Conservation (phyloP, 257 asterid species). For the Solanum verrucosum region DNA sequence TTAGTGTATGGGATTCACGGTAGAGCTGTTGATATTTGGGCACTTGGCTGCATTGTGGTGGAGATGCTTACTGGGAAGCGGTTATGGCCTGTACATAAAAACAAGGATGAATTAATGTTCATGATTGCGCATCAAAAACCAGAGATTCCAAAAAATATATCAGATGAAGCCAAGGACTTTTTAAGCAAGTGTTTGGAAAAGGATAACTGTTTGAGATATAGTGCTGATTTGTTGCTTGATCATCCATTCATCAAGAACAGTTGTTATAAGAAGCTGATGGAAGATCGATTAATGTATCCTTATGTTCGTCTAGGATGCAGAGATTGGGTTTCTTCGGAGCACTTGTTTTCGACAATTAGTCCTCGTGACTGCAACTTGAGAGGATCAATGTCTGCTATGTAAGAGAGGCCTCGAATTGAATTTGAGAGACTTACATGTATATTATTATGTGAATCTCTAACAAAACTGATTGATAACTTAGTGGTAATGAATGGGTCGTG, state of each 20-base stretch:
- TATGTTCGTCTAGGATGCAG: not conserved
- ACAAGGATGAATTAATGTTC: not conserved
- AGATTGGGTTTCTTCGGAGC: not conserved
- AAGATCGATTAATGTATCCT: not conserved
- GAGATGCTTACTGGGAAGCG: not conserved
- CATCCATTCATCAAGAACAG: not conserved
- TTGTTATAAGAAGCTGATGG: not conserved
- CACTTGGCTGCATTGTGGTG: not conserved
- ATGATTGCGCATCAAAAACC: not conserved
- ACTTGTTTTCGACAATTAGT: not conserved
- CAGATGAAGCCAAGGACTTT: not conserved
- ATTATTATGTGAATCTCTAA: no score
- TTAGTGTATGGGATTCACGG: not conserved
- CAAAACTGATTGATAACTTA: not conserved
- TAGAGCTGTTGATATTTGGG: not conserved
- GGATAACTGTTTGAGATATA: not conserved
- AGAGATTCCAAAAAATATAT: not conserved
- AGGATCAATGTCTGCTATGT: not conserved
- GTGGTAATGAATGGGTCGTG: no score
- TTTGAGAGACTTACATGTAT: not conserved
- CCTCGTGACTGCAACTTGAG: not conserved
- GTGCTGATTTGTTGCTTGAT: not conserved
- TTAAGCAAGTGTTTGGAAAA: not conserved
- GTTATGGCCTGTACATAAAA: not conserved
- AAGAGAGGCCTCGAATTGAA: not conserved